Percentiles rank a stretch among this genome's conserved stretches.
These are phyloP conservation scores for Amphirosellinia nigrospora DNA, from an alignment of 495 filamentous ascomycete species.

Conservation along the genomic window DNA sequence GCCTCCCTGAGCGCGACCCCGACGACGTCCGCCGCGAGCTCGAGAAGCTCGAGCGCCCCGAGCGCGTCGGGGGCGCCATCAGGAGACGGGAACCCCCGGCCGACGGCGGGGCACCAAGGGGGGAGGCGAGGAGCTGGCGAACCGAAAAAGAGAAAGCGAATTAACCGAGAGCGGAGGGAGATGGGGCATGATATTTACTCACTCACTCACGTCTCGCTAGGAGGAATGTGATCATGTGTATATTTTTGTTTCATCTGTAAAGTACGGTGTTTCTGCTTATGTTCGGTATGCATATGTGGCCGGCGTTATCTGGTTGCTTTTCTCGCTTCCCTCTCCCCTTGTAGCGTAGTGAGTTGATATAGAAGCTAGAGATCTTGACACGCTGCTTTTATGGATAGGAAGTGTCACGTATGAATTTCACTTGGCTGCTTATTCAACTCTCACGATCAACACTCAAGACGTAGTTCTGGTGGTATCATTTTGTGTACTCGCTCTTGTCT, in stretches of 20 bases:
- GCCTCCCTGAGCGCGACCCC: constrained; percentile 56
- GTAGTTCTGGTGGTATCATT: not conserved
- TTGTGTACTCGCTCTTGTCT: not conserved
- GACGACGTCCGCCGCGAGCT: constrained; percentile 44
- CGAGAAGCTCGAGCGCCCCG: constrained; percentile 45
- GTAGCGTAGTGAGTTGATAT: constrained; percentile 11
- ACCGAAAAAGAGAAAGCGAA: not conserved
- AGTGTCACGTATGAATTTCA: not conserved
- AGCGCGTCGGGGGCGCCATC: constrained; percentile 47
- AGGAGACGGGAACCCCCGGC: too few species aligned
- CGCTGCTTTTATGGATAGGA: not conserved
- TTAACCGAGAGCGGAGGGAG: not conserved
- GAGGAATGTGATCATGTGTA: constrained; percentile 1
- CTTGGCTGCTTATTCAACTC: not conserved
- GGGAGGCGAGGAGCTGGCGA: too few species aligned
- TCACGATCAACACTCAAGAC: not conserved
- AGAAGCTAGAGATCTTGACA: constrained; percentile 10
- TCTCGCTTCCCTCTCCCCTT: constrained; percentile 18
- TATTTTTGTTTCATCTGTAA: not conserved
- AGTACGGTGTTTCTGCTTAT: constrained; percentile 1
- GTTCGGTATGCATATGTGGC: constrained; percentile 33
- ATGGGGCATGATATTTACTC: not conserved
- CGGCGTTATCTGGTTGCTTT: constrained; percentile 30
- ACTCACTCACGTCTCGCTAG: not conserved
- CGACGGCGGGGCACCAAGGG: too few species aligned